A percentile compares a stretch with the other conserved stretches of the same genome.
phyloP scores from a whole-genome alignment of 1,284 basidiomycete species.

The Xanthoconium separans region DNA sequence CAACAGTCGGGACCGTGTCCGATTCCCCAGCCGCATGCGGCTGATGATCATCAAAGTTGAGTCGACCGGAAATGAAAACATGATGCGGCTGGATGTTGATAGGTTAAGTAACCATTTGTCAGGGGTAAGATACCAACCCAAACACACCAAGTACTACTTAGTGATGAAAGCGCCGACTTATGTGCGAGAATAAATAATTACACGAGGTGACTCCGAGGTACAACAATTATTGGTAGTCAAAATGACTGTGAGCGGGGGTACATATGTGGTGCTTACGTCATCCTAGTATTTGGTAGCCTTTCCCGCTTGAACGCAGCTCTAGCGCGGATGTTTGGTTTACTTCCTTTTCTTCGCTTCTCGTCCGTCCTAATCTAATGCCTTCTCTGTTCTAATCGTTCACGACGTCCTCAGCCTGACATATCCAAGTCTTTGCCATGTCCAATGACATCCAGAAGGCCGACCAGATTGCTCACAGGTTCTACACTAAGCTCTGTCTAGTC shows the following conservation, averaged over 20 bases:
- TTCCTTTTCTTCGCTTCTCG: slow-evolving; percentile 36
- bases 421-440: slow-evolving; percentile 32
- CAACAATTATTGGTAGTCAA: no score
- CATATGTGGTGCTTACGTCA: slow-evolving; percentile 26
- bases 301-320: slow-evolving; percentile 16
- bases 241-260: no score
- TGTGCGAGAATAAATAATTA: not conserved
- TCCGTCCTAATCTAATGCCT: slow-evolving; percentile 34
- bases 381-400: slow-evolving; percentile 24
- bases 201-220: no score
- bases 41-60: not conserved
- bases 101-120: not conserved
- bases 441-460: slow-evolving; percentile 71
- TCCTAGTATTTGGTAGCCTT: slow-evolving; percentile 11
- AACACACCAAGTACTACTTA: no score
- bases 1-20: slow-evolving; percentile 3
- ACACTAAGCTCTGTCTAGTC: slow-evolving; percentile 73
- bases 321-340: slow-evolving; percentile 21
- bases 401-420: slow-evolving; percentile 5
- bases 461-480: slow-evolving; percentile 79
- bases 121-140: no score
- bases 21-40: not conserved
- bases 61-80: slow-evolving; percentile 14
- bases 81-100: not conserved
- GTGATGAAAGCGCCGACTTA: not conserved